These are phyloP conservation scores for Ramaria sp. DNA, from an alignment of 768 basidiomycete genomes.

Conservation along the genomic window DNA sequence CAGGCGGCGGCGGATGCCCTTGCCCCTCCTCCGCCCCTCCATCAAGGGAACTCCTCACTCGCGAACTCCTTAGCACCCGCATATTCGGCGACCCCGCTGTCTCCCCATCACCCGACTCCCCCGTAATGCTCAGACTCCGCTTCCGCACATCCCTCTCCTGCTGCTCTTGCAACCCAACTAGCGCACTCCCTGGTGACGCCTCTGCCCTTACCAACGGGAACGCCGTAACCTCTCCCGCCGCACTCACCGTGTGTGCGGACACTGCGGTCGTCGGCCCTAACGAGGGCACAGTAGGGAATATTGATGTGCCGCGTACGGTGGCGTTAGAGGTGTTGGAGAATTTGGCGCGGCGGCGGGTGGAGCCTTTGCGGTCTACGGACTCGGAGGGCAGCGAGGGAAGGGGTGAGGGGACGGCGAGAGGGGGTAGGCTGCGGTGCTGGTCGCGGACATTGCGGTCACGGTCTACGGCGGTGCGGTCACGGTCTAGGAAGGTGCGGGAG, in stretches of 20 bases:
- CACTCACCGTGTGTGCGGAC: conserved; percentile 1
- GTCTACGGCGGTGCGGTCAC: conserved; percentile 17
- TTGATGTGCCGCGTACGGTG: conserved; percentile 31
- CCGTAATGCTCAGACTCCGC: background rate
- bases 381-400: conserved; percentile 54
- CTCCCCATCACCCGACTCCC: background rate
- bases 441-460: conserved; percentile 23
- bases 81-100: background rate
- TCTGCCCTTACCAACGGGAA: background rate
- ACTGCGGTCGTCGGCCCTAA: conserved; percentile 9
- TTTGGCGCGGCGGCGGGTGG: conserved; percentile 26
- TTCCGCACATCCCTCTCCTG: conserved; percentile 8
- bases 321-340: conserved; percentile 32
- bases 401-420: conserved; percentile 46
- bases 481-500: conserved; percentile 21
- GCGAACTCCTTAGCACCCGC: background rate
- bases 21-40: background rate
- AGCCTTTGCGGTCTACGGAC: conserved; percentile 16
- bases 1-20: background rate
- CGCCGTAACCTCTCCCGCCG: conserved; percentile 1
- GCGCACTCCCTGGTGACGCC: background rate
- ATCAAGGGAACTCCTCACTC: conserved; percentile 3
- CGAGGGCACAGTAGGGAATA: background rate
- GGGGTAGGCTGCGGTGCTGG: conserved; percentile 36
- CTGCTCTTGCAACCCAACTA: conserved; percentile 2